Evolutionary conservation across 2,329 filamentous ascomycete species (phyloP).

Genomic region (Hypoxylon sp.): DNA sequence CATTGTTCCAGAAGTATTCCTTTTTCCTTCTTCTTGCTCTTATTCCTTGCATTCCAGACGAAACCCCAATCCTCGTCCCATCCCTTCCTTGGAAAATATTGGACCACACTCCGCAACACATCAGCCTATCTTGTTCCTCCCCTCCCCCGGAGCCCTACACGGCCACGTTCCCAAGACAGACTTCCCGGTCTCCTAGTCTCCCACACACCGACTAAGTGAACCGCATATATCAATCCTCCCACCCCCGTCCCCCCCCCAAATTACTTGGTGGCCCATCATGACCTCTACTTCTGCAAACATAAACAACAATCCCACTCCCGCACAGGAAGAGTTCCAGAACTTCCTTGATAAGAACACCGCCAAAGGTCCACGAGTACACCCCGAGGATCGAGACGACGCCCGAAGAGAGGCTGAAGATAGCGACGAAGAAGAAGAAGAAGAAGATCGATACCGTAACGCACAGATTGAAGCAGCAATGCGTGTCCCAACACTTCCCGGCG

Average conservation of each 20-base stretch:
- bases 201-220: conserved; percentile 31
- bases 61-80: conserved; percentile 39
- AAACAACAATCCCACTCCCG: conserved; percentile 64
- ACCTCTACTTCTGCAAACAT: conserved; percentile 54
- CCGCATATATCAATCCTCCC: conserved; percentile 42
- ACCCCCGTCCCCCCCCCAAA: conserved; percentile 12
- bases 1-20: conserved; percentile 52
- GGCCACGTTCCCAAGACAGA: conserved; percentile 25
- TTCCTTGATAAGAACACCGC: conserved; percentile 71
- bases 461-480: conserved; percentile 77
- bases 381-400: conserved; percentile 70
- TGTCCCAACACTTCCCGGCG: conserved; percentile 68
- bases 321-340: conserved; percentile 77
- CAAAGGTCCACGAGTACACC: conserved; percentile 64
- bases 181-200: conserved; percentile 25
- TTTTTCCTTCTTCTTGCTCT: conserved; percentile 27
- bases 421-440: conserved; percentile 70
- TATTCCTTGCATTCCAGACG: conserved; percentile 30
- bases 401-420: conserved; percentile 60
- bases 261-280: conserved; percentile 59
- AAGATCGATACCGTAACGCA: conserved; percentile 67
- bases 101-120: conserved; percentile 20
- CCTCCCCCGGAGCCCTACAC: conserved; percentile 27
- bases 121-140: conserved; percentile 30
- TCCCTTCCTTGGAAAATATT: conserved; percentile 24